phyloP scores from a whole-genome alignment of 345 rosid species.

The Carallia pectinifolia region DNA sequence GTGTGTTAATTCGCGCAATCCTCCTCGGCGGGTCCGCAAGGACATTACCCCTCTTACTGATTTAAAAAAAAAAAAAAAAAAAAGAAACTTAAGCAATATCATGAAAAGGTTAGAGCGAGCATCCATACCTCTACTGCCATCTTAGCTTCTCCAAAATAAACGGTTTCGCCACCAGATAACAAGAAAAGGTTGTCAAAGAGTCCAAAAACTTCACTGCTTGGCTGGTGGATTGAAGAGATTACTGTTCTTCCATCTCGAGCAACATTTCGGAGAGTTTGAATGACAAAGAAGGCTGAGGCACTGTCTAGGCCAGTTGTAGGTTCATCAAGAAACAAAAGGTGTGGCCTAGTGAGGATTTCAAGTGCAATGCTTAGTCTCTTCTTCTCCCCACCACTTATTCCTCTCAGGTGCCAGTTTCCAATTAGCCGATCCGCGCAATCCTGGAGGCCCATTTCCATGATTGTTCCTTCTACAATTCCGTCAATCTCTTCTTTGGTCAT shows the following conservation, averaged over 20 bases:
- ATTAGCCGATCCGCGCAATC: constrained; percentile 28
- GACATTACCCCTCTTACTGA: too few species aligned
- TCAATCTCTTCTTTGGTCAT: constrained; percentile 19
- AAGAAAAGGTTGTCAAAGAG: constrained; percentile 44
- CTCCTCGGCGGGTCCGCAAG: too few species aligned
- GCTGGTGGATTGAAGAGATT: constrained; percentile 50
- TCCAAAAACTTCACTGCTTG: constrained; percentile 45
- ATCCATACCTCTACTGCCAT: constrained; percentile 30
- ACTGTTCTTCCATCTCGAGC: constrained; percentile 37
- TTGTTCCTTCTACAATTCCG: constrained; percentile 23
- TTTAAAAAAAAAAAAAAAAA: too few species aligned
- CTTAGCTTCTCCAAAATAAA: constrained; percentile 45
- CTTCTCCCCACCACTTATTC: constrained; percentile 44
- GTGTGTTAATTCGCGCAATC: too few species aligned
- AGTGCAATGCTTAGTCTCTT: constrained; percentile 36
- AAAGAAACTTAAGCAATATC: background rate
- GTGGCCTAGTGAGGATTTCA: constrained; percentile 31
- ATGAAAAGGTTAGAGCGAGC: background rate
- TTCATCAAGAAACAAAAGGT: constrained; percentile 44
- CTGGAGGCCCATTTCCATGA: constrained; percentile 33
- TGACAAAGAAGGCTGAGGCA: constrained; percentile 34
- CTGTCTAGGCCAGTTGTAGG: constrained; percentile 37
- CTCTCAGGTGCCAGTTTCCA: constrained; percentile 40
- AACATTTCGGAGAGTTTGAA: constrained; percentile 23
- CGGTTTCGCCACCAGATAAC: constrained; percentile 42